Evolutionary conservation across 192 early-diverging fungal genomes (phyloP).

Genomic region (Linnemannia schmuckeri): DNA sequence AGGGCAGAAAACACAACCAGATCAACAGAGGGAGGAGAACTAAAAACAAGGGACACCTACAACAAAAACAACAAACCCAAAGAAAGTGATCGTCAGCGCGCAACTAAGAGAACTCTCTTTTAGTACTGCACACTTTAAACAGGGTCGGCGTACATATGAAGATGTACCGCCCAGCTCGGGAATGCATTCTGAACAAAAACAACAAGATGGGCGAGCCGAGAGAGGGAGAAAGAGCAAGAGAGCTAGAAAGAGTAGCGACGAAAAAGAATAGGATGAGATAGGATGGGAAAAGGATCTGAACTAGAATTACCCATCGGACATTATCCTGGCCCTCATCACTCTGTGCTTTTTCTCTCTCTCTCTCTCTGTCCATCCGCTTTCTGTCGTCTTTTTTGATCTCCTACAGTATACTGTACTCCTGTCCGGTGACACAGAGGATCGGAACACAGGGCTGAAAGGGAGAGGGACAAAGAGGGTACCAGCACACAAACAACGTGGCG

Average conservation of each 20-base stretch:
- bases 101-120: background rate
- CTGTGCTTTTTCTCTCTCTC: background rate
- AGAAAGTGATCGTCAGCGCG: background rate
- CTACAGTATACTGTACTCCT: background rate
- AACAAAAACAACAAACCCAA: background rate
- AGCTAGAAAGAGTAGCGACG: background rate
- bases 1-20: background rate
- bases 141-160: background rate
- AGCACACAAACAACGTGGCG: constrained; percentile 32
- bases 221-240: background rate
- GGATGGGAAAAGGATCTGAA: background rate
- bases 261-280: background rate
- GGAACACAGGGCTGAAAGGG: background rate
- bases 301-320: background rate
- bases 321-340: background rate
- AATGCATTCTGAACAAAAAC: background rate
- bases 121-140: no score
- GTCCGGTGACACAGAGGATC: background rate
- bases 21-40: background rate
- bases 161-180: background rate
- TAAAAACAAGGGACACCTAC: constrained; percentile 1
- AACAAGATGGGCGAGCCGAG: background rate
- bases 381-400: background rate
- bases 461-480: background rate
- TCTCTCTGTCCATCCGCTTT: no score